phyloP scores from a whole-genome alignment of 176 grass and related monocot species.

The Oryza nivara region DNA sequence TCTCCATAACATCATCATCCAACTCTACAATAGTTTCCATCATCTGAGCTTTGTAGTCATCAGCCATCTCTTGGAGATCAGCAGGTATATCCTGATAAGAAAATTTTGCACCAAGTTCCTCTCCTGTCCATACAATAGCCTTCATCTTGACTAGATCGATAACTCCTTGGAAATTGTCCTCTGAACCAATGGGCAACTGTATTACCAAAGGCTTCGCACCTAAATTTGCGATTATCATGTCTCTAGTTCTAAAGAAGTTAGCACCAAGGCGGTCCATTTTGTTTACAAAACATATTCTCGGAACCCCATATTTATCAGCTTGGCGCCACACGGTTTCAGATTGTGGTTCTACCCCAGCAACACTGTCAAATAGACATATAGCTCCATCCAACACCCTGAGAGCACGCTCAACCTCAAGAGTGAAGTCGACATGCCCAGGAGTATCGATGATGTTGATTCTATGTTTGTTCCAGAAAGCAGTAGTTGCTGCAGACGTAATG shows the following conservation, averaged over 20 bases:
- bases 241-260: constrained; percentile 96
- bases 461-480: constrained; percentile 95
- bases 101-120: constrained; percentile 94
- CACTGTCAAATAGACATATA: constrained; percentile 98
- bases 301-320: constrained; percentile 97
- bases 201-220: constrained; percentile 94
- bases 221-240: constrained; percentile 95
- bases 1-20: constrained; percentile 87
- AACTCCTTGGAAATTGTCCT: constrained; percentile 94
- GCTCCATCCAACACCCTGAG: constrained; percentile 93
- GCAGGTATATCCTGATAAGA: constrained; percentile 80
- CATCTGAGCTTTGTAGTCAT: constrained; percentile 79
- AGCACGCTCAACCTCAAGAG: constrained; percentile 96
- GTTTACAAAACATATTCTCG: constrained; percentile 95
- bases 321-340: constrained; percentile 99
- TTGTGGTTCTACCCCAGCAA: constrained; percentile 97
- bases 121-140: constrained; percentile 90
- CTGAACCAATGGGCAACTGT: constrained; percentile 93
- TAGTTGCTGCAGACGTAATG: constrained; percentile 97
- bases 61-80: constrained; percentile 75
- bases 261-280: constrained; percentile 98
- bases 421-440: constrained; percentile 97
- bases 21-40: constrained; percentile 87
- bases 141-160: constrained; percentile 92
- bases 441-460: constrained; percentile 99